These are phyloP conservation scores for Aurinia saxatilis DNA, from an alignment of 345 rosid genomes.

Conservation along the genomic window DNA sequence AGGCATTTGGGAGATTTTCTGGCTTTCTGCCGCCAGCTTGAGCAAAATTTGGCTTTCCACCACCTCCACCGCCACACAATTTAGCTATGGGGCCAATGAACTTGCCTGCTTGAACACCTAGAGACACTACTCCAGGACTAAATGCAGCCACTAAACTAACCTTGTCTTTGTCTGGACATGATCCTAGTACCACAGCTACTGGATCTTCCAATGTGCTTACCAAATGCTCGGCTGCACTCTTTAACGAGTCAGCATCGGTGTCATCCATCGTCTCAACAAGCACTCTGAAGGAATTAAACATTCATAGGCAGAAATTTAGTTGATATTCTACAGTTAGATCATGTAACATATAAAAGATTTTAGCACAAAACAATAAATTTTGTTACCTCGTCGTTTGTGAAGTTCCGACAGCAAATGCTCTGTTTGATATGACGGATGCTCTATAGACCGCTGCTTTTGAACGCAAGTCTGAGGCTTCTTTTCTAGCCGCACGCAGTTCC, in stretches of 20 bases:
- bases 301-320: neutral
- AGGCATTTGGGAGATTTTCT: slow-evolving; percentile 56
- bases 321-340: neutral
- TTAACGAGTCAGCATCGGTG: slow-evolving; percentile 76
- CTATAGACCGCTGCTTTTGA: slow-evolving; percentile 67
- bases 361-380: neutral
- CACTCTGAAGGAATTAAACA: slow-evolving; percentile 42
- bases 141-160: slow-evolving; percentile 93
- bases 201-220: slow-evolving; percentile 65
- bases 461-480: slow-evolving; percentile 66
- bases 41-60: slow-evolving; percentile 88
- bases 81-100: slow-evolving; percentile 80
- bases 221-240: slow-evolving; percentile 75
- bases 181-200: slow-evolving; percentile 71
- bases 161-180: slow-evolving; percentile 79
- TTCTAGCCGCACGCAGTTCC: slow-evolving; percentile 62
- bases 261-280: slow-evolving; percentile 79
- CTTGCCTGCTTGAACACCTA: slow-evolving; percentile 88
- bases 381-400: slow-evolving; percentile 51
- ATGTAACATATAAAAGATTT: neutral
- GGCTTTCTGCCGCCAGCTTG: slow-evolving; percentile 96
- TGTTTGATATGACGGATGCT: slow-evolving; percentile 63
- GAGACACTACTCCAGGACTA: slow-evolving; percentile 54
- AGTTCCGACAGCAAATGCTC: slow-evolving; percentile 55
- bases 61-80: slow-evolving; percentile 92